Conservation (phyloP, 2,329 filamentous ascomycete species). For the Fonsecaea monophora region DNA sequence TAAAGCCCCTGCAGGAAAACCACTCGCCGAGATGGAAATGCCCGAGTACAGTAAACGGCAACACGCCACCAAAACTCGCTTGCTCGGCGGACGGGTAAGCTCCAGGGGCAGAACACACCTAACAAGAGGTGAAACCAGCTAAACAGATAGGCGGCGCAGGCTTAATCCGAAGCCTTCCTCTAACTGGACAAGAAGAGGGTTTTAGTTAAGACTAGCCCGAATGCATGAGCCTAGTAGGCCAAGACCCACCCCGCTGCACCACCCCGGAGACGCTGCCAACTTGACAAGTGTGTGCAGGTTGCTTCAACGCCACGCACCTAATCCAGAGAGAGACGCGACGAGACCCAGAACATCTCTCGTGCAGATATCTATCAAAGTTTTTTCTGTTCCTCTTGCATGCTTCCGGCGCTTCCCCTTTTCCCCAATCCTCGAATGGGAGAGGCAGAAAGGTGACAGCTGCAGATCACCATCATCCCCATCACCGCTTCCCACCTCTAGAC, state of each 20-base stretch:
- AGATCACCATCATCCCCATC: not conserved
- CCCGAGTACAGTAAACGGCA: not conserved
- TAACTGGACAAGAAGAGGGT: slow-evolving; percentile 2
- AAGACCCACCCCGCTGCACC: not conserved
- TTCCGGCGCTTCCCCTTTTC: slow-evolving; percentile 1
- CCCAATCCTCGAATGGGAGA: not conserved
- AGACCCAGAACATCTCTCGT: not conserved
- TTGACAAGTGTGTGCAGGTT: not conserved
- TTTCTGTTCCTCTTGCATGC: slow-evolving; percentile 1
- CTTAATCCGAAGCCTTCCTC: not conserved
- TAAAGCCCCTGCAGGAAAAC: slow-evolving; percentile 6
- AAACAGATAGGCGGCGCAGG: not conserved
- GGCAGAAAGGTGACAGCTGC: not conserved
- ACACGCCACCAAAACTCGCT: slow-evolving; percentile 4
- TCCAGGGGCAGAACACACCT: slow-evolving; percentile 11
- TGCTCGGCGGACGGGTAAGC: no score
- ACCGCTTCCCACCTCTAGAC: not conserved
- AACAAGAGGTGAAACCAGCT: slow-evolving; percentile 14
- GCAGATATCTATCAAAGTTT: slow-evolving; percentile 4
- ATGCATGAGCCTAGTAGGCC: not conserved
- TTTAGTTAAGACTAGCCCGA: not conserved
- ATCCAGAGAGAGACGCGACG: not conserved
- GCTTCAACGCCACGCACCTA: not conserved
- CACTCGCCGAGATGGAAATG: not conserved
- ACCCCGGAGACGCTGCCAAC: not conserved